phyloP scores from a whole-genome alignment of 129 eudicot genomes.

The Deinandra increscens region DNA sequence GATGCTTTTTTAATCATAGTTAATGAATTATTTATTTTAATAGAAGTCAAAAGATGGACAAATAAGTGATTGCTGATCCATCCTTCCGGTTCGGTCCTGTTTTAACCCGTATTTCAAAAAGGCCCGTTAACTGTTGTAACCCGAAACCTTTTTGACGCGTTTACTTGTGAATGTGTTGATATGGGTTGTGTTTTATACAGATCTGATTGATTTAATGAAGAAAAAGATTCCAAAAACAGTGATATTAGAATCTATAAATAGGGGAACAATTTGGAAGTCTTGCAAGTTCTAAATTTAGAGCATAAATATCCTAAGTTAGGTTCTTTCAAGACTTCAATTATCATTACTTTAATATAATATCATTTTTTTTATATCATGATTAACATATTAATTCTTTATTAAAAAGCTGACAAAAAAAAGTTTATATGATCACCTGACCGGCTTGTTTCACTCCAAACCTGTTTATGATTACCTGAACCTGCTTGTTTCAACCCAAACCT shows the following conservation, averaged over 20 bases:
- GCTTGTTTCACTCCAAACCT: not conserved
- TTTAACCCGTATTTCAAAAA: not conserved
- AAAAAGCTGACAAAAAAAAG: not conserved
- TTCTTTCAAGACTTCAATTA: not conserved
- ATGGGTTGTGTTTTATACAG: not conserved
- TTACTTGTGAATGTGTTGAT: not conserved
- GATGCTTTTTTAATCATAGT: not conserved
- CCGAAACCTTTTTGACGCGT: not conserved
- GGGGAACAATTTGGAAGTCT: conserved; percentile 1
- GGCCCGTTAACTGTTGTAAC: not conserved
- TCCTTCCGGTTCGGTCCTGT: not conserved
- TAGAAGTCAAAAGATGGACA: not conserved
- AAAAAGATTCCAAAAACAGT: not conserved
- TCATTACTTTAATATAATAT: not conserved
- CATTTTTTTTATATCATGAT: not conserved
- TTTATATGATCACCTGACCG: not conserved
- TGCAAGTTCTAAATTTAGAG: not conserved
- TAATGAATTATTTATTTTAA: not conserved
- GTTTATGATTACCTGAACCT: not conserved
- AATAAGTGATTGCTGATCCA: not conserved
- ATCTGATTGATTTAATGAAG: not conserved
- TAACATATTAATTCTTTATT: not conserved
- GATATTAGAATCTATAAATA: not conserved
- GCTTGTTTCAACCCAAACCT: not conserved
- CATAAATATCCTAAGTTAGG: not conserved